phyloP scores from a whole-genome alignment of 352 stramenopile genomes.

The Peronospora farinosa region DNA sequence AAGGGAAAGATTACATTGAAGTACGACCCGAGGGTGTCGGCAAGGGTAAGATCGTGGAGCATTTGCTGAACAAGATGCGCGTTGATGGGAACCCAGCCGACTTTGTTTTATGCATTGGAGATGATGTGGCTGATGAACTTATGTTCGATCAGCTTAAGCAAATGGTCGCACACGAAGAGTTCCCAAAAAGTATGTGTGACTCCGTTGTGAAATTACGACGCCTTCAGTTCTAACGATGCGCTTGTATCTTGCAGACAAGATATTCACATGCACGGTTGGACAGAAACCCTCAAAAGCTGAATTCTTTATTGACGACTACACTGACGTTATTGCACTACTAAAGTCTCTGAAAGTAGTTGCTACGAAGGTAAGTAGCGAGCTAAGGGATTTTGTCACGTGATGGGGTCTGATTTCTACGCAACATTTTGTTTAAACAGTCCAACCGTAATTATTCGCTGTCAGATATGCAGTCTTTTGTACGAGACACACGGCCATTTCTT shows the following conservation, averaged over 20 bases:
- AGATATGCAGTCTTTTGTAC: conserved; percentile 78
- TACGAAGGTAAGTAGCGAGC: conserved; percentile 47
- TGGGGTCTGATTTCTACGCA: not conserved
- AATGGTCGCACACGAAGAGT: conserved; percentile 32
- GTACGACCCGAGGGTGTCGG: conserved; percentile 95
- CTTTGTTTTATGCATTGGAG: conserved; percentile 95
- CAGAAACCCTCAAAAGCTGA: conserved; percentile 96
- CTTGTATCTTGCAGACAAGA: conserved; percentile 51
- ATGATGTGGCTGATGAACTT: conserved; percentile 97
- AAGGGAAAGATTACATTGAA: conserved; percentile 96
- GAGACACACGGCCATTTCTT: conserved; percentile 45
- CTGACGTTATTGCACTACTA: conserved; percentile 91
- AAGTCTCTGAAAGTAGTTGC: conserved; percentile 67
- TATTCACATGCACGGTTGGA: conserved; percentile 95
- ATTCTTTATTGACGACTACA: conserved; percentile 95
- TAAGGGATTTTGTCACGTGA: not conserved
- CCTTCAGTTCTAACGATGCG: conserved; percentile 4
- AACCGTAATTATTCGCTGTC: conserved; percentile 80
- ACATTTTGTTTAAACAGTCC: conserved; percentile 31
- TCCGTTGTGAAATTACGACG: not conserved
- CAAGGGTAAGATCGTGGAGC: conserved; percentile 93
- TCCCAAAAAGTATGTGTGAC: conserved; percentile 36
- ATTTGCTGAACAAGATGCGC: conserved; percentile 85
- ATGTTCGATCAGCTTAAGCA: conserved; percentile 89
- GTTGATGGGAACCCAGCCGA: conserved; percentile 77